Evolutionary conservation across 163 green algal species (phyloP).

Genomic region (Scenedesmus sp.): DNA sequence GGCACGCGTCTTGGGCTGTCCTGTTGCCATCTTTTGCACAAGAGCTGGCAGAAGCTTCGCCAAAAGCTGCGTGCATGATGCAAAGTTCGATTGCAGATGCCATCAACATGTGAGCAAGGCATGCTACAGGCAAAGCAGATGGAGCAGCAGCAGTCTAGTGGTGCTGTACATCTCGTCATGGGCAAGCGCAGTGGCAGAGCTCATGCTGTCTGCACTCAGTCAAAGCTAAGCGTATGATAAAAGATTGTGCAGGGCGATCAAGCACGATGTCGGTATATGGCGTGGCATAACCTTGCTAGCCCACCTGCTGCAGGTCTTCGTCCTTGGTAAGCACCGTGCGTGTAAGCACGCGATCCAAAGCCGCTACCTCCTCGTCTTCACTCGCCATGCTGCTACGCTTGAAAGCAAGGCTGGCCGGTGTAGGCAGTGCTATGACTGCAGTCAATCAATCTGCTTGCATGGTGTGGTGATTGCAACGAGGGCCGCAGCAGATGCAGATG

Average conservation of each 20-base stretch:
- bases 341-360: constrained; percentile 86
- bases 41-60: constrained; percentile 84
- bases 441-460: background rate
- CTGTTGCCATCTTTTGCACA: constrained; percentile 76
- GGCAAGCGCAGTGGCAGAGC: background rate
- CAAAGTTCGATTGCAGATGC: background rate
- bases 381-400: constrained; percentile 20
- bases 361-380: constrained; percentile 75
- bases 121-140: background rate
- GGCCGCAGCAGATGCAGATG: no score
- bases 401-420: background rate
- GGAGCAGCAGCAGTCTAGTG: background rate
- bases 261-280: background rate
- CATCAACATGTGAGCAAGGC: background rate
- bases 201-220: no score
- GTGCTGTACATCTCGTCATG: background rate
- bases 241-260: background rate
- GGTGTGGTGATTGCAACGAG: no score
- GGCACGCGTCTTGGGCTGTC: constrained; percentile 65
- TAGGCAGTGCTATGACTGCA: background rate
- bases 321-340: constrained; percentile 89
- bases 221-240: no score
- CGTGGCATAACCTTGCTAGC: background rate
- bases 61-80: constrained; percentile 72
- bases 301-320: constrained; percentile 81